Evolutionary conservation across 805 yeast species (phyloP).

Genomic region (Candida germanica): DNA sequence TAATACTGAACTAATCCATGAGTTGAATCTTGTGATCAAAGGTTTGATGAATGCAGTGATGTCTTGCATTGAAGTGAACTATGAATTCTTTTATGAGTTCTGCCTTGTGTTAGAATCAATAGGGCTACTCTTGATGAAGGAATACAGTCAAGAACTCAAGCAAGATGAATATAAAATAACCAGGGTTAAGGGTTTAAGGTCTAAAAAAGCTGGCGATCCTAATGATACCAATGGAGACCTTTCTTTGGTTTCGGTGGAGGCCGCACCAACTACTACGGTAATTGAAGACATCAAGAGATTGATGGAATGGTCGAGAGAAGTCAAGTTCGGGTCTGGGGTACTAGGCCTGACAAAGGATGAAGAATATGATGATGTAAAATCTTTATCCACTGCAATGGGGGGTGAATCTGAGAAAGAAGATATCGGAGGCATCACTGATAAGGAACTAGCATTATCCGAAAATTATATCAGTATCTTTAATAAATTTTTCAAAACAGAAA

Average conservation of each 20-base stretch:
- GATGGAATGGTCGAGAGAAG: conserved; percentile 48
- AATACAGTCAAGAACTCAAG: conserved; percentile 19
- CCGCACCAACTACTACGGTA: conserved; percentile 38
- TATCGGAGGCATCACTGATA: conserved; percentile 6
- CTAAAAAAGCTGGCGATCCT: conserved; percentile 35
- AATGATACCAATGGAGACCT: conserved; percentile 23
- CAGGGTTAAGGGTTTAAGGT: conserved; percentile 76
- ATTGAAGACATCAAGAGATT: conserved; percentile 36
- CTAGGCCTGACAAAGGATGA: neutral
- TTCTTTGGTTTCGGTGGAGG: conserved; percentile 19
- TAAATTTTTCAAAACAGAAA: conserved; percentile 15
- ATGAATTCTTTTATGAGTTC: conserved; percentile 37
- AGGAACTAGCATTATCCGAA: conserved; percentile 13
- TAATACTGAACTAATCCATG: conserved; percentile 25
- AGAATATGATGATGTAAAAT: conserved; percentile 6
- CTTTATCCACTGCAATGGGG: conserved; percentile 10
- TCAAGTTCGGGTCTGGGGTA: conserved; percentile 7
- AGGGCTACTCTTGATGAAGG: conserved; percentile 65
- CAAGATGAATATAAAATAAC: conserved; percentile 47
- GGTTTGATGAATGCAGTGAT: conserved; percentile 15
- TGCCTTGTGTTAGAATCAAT: conserved; percentile 68
- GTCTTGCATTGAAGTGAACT: conserved; percentile 17
- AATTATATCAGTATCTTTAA: conserved; percentile 14
- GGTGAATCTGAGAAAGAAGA: conserved; percentile 6
- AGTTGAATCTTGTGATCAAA: conserved; percentile 20